Percentiles rank a stretch among this genome's conserved stretches.
Evolutionary conservation across 345 rosid species (phyloP).

Genomic region (Trapa incisa): DNA sequence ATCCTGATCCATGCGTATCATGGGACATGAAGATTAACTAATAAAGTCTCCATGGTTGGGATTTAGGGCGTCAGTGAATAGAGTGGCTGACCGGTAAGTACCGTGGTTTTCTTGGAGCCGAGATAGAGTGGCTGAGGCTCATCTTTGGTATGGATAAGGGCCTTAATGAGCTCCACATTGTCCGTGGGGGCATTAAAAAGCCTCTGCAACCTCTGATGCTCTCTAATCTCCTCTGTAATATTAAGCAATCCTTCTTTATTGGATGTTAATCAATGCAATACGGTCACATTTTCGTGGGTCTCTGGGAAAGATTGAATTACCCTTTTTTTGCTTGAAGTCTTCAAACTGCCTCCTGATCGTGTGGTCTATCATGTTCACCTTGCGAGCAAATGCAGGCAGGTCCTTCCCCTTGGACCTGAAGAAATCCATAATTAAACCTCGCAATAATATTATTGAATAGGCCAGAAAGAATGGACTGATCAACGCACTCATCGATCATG

Average conservation of each 20-base stretch:
- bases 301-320: neutral
- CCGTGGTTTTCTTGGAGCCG: conserved; percentile 29
- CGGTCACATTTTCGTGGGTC: too few species aligned
- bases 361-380: conserved; percentile 9
- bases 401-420: conserved; percentile 8
- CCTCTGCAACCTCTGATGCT: conserved; percentile 20
- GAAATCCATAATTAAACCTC: neutral
- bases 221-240: conserved; percentile 31
- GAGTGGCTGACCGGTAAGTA: conserved; percentile 26
- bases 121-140: conserved; percentile 32
- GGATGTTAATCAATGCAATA: neutral
- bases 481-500: conserved; percentile 1
- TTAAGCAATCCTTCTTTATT: neutral
- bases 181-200: conserved; percentile 24
- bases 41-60: neutral
- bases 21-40: too few species aligned
- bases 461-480: too few species aligned
- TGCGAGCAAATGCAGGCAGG: conserved; percentile 7
- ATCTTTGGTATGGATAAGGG: conserved; percentile 29
- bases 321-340: conserved; percentile 12
- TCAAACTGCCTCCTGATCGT: conserved; percentile 9
- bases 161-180: conserved; percentile 34
- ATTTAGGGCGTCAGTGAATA: neutral
- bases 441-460: too few species aligned
- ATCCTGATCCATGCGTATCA: conserved; percentile 21